Percentiles rank a stretch among this genome's conserved stretches.
Evolutionary conservation across 1,284 basidiomycete species (phyloP).

Genomic region (Tausonia pullulans): DNA sequence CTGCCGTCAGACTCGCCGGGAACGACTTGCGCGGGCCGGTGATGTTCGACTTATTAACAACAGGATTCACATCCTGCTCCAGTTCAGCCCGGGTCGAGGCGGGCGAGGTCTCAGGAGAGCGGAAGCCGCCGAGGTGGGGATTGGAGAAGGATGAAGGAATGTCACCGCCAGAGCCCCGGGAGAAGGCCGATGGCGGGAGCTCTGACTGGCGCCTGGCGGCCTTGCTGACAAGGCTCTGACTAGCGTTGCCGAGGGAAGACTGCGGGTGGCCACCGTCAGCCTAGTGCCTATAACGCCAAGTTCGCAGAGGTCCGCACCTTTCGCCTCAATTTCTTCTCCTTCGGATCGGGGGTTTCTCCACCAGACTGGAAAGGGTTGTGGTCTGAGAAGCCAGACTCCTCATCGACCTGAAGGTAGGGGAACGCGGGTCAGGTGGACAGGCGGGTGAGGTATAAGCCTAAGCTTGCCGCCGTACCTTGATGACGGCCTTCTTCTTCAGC

Average conservation of each 20-base stretch:
- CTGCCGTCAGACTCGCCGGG: conserved; percentile 7
- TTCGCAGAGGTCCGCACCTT: conserved; percentile 24
- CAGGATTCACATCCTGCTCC: not conserved
- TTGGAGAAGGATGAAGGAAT: conserved; percentile 7
- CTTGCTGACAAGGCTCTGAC: conserved; percentile 16
- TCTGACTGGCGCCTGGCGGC: conserved; percentile 19
- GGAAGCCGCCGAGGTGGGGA: conserved; percentile 13
- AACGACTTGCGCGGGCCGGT: conserved; percentile 8
- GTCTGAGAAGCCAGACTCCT: conserved; percentile 38
- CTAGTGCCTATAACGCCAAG: not conserved
- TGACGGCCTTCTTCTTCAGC: not conserved
- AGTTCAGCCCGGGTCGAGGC: not conserved
- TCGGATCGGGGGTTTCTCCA: conserved; percentile 33
- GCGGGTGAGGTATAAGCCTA: not conserved
- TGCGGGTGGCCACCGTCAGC: conserved; percentile 4
- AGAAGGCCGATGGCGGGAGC: conserved; percentile 14
- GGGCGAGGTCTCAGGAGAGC: conserved; percentile 5
- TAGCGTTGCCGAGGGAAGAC: conserved; percentile 20
- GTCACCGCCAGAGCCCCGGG: not conserved
- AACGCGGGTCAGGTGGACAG: not conserved
- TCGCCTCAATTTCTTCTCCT: conserved; percentile 23
- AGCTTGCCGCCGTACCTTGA: not conserved
- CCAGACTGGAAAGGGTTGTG: conserved; percentile 45
- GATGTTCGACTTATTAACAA: not conserved
- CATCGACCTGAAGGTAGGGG: conserved; percentile 5